Conservation (phyloP, 345 rosid species). For the Lepidium sativum region DNA sequence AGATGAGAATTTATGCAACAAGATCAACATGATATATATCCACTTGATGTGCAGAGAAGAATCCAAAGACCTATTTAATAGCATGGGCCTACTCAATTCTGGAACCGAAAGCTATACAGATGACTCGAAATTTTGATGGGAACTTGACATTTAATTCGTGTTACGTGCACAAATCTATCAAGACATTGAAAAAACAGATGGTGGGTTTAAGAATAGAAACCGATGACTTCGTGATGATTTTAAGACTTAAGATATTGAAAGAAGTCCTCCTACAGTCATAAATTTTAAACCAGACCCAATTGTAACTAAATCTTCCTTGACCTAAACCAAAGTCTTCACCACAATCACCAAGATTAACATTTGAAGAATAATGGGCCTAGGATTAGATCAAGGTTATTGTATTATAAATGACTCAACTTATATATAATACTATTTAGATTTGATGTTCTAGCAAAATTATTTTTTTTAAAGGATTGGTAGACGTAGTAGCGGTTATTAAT, state of each 20-base stretch:
- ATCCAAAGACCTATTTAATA: conserved; percentile 18
- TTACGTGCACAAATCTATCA: conserved; percentile 23
- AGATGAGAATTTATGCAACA: conserved; percentile 8
- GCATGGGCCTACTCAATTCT: conserved; percentile 11
- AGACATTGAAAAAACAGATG: conserved; percentile 15
- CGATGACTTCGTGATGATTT: neutral
- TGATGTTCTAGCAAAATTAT: too few species aligned
- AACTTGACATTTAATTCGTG: neutral
- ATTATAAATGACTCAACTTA: too few species aligned
- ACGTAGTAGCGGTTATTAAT: too few species aligned
- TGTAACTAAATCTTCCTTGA: neutral
- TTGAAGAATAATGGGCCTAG: neutral
- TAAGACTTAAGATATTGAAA: too few species aligned
- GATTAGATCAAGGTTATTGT: neutral
- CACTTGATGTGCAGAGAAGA: conserved; percentile 14
- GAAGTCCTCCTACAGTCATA: too few species aligned
- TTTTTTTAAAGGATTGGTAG: too few species aligned
- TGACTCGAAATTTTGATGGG: neutral
- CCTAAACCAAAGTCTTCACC: neutral
- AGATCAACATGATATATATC: neutral
- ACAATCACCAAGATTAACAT: neutral
- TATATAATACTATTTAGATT: too few species aligned
- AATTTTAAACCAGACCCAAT: neutral
- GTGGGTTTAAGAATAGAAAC: conserved; percentile 1
- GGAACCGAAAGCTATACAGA: conserved; percentile 5